Evolutionary conservation across 2,329 filamentous ascomycete species (phyloP).

Genomic region (Chaetomium sp.): DNA sequence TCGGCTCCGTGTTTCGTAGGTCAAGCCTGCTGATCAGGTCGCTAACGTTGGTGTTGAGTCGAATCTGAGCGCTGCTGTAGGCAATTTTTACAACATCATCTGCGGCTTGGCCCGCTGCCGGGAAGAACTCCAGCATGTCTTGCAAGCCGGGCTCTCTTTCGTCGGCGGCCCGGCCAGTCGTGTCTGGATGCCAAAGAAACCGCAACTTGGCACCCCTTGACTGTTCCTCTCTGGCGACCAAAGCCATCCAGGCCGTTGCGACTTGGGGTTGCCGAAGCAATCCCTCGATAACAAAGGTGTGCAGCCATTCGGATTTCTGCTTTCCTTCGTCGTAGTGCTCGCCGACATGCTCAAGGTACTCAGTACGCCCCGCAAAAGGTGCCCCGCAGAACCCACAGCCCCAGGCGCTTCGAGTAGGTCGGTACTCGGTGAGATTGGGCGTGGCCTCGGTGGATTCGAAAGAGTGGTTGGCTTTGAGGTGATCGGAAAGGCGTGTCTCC

Average conservation of each 20-base stretch:
- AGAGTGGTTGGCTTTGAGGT: slow-evolving; percentile 20
- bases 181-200: slow-evolving; percentile 28
- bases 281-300: slow-evolving; percentile 31
- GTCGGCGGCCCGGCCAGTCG: slow-evolving; percentile 18
- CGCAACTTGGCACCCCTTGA: slow-evolving; percentile 23
- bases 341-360: slow-evolving; percentile 37
- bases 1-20: not conserved
- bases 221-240: slow-evolving; percentile 27
- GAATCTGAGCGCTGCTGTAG: slow-evolving; percentile 20
- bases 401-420: slow-evolving; percentile 25
- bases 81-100: slow-evolving; percentile 21
- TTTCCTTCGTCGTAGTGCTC: slow-evolving; percentile 31
- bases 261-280: slow-evolving; percentile 32
- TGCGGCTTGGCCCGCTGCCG: slow-evolving; percentile 6
- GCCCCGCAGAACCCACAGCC: slow-evolving; percentile 34
- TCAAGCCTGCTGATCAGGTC: slow-evolving; percentile 18
- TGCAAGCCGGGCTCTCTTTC: slow-evolving; percentile 20
- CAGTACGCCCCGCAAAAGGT: slow-evolving; percentile 18
- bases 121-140: slow-evolving; percentile 30
- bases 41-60: slow-evolving; percentile 23
- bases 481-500: slow-evolving; percentile 14
- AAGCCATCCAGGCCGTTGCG: slow-evolving; percentile 22
- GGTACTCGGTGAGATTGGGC: not conserved
- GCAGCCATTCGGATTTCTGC: slow-evolving; percentile 29
- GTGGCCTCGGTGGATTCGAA: not conserved